These are phyloP conservation scores for Dillenia turbinata DNA, from an alignment of 164 flowering plant genomes.

Conservation along the genomic window DNA sequence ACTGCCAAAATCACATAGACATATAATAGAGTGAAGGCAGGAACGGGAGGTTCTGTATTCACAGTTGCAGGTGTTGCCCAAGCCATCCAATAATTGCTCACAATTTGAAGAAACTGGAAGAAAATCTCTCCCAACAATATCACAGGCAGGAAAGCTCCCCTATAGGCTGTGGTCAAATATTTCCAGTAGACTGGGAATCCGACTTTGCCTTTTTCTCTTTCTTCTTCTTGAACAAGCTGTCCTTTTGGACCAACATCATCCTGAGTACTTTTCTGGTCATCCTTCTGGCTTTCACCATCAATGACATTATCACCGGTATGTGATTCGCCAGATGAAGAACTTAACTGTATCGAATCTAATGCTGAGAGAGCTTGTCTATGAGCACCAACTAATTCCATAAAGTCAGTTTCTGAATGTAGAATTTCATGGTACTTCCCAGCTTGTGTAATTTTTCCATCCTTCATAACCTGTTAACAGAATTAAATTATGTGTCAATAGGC, in stretches of 20 bases:
- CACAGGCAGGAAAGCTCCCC: slow-evolving; percentile 75
- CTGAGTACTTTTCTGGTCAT: not conserved
- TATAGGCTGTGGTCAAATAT: slow-evolving; percentile 60
- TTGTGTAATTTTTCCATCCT: slow-evolving; percentile 18
- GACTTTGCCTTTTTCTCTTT: slow-evolving; percentile 48
- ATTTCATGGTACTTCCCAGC: slow-evolving; percentile 15
- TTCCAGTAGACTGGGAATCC: slow-evolving; percentile 79
- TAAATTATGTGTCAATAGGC: too few species aligned
- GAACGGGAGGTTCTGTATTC: slow-evolving; percentile 34
- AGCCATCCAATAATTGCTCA: slow-evolving; percentile 36
- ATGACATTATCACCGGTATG: not conserved
- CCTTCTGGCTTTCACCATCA: not conserved
- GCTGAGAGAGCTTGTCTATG: slow-evolving; percentile 14
- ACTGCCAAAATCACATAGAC: slow-evolving; percentile 27
- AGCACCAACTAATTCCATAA: slow-evolving; percentile 19
- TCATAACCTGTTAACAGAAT: slow-evolving; percentile 10
- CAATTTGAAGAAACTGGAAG: slow-evolving; percentile 76
- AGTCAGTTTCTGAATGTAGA: slow-evolving; percentile 10
- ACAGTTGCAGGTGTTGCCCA: slow-evolving; percentile 22
- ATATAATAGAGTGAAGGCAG: slow-evolving; percentile 9
- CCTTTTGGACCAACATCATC: slow-evolving; percentile 32
- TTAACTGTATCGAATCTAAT: slow-evolving; percentile 2
- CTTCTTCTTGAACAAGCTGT: slow-evolving; percentile 53
- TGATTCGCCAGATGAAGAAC: not conserved
- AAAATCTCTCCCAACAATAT: slow-evolving; percentile 51